Evolutionary conservation across 1,139 yeast genomes (phyloP).

Genomic region (Candida sp.): DNA sequence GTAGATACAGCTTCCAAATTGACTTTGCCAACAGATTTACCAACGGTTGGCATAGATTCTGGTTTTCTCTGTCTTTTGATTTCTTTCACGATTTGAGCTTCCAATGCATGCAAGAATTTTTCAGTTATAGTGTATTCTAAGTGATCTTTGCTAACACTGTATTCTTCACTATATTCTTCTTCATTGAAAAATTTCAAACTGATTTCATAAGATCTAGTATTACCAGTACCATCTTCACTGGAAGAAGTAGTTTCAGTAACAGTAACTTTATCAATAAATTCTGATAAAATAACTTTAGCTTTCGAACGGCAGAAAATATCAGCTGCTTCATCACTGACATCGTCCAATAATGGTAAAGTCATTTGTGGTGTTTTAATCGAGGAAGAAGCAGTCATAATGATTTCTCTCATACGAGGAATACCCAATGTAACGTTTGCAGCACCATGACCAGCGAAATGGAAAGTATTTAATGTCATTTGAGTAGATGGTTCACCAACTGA

Average conservation of each 20-base stretch:
- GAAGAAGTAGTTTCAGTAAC: conserved; percentile 88
- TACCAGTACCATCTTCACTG: conserved; percentile 43
- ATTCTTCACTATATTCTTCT: conserved; percentile 79
- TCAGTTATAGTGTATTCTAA: conserved; percentile 67
- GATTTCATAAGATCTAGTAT: conserved; percentile 73
- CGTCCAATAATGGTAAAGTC: conserved; percentile 82
- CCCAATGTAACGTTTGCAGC: conserved; percentile 99
- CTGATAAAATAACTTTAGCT: conserved; percentile 81
- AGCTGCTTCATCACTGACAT: conserved; percentile 82
- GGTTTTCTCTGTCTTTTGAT: conserved; percentile 73
- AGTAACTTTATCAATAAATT: conserved; percentile 78
- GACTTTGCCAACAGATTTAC: conserved; percentile 66
- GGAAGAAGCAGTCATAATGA: conserved; percentile 98
- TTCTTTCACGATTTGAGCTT: conserved; percentile 72
- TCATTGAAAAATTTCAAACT: conserved; percentile 72
- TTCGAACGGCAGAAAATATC: conserved; percentile 92
- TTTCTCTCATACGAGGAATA: conserved; percentile 99
- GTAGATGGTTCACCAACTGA: conserved; percentile 99
- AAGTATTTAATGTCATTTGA: conserved; percentile 98
- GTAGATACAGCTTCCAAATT: conserved; percentile 35
- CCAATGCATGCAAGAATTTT: conserved; percentile 68
- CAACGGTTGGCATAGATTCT: conserved; percentile 60
- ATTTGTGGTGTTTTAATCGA: conserved; percentile 97
- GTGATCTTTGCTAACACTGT: conserved; percentile 80
- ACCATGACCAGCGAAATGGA: conserved; percentile 99